These are phyloP conservation scores for Rhynchospora breviuscula DNA, from an alignment of 176 grass and related monocot genomes.

Conservation along the genomic window DNA sequence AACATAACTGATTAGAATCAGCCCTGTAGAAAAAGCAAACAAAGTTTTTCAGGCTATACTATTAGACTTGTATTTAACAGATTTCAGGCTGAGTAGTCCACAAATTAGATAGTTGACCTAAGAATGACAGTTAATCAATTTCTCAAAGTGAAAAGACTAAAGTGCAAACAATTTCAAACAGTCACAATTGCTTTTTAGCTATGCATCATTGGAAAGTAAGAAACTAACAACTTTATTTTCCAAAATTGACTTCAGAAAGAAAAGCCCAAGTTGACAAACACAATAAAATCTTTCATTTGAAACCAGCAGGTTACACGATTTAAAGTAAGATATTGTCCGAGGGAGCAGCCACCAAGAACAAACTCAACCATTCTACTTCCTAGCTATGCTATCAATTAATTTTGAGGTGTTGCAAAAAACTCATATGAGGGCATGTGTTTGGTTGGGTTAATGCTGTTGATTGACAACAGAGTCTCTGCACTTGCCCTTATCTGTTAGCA, in stretches of 20 bases:
- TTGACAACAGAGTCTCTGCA: neutral
- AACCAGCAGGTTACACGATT: neutral
- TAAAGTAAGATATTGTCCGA: neutral
- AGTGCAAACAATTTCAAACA: neutral
- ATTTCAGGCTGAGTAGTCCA: neutral
- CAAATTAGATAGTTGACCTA: neutral
- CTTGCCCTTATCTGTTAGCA: neutral
- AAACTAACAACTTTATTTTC: neutral
- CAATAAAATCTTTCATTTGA: neutral
- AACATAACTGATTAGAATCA: too few species aligned
- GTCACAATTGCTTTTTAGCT: neutral
- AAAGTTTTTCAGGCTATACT: neutral
- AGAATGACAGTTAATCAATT: neutral
- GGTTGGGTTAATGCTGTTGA: neutral
- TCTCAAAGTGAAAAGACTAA: neutral
- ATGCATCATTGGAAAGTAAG: neutral
- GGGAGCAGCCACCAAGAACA: neutral
- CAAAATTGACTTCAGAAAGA: neutral
- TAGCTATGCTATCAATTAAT: neutral
- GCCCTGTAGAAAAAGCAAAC: neutral
- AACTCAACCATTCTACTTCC: neutral
- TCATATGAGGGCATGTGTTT: neutral
- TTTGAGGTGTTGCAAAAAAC: neutral
- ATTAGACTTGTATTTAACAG: neutral
- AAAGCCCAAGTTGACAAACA: neutral